Evolutionary conservation across 176 grass and related monocot species (phyloP), one percentile per base, ranked within the genome.

Genomic region (Ampelocalamus luodianensis): DNA sequence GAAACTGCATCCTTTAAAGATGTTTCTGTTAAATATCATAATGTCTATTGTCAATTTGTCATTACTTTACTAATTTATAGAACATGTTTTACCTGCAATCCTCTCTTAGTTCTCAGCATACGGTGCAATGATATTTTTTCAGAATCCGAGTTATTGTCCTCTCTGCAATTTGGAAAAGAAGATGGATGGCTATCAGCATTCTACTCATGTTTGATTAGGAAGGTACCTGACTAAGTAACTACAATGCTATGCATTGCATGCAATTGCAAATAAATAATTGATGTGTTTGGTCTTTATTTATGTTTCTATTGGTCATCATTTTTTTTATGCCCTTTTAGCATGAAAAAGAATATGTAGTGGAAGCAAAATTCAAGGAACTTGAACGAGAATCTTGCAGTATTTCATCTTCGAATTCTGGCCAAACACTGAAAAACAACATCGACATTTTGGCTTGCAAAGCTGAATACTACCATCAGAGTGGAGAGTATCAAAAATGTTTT

Each of bases 401-500:
- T 82, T 86, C 80, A 50, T 82, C 89, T 90, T 89, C 71, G 82
- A 89, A 29, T 92, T 89, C 88, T 48, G 80, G 86, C 51, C 90
- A 91, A 87, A 82, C 83, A 79, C 39, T 95, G 79, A 98, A 95
- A 91, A 93, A 80, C 79, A 98, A 95, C 73, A 90, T 91, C 20
- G 96, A 98, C 46, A 61, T 95, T 63, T 90, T 93, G 80, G 91
- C 88, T 81, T 95, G 93, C 73, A 95, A 95, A 92, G 96, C 96
- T 56, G 96, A 95, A 83, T 95, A 94, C 73, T 95, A 95, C 65
- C 92, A 98, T 73, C 93, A 98, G 68, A 85, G 79, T 83, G 93
- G 91, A 79, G 96, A 95, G 78, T 95, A 98, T 88, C 91, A 95
- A 85, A 98, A 92, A 86, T 98, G 93, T 87, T 98, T 90, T 83